phyloP scores from a whole-genome alignment of 2,329 filamentous ascomycete species.

The Calonectria multiphialidica region DNA sequence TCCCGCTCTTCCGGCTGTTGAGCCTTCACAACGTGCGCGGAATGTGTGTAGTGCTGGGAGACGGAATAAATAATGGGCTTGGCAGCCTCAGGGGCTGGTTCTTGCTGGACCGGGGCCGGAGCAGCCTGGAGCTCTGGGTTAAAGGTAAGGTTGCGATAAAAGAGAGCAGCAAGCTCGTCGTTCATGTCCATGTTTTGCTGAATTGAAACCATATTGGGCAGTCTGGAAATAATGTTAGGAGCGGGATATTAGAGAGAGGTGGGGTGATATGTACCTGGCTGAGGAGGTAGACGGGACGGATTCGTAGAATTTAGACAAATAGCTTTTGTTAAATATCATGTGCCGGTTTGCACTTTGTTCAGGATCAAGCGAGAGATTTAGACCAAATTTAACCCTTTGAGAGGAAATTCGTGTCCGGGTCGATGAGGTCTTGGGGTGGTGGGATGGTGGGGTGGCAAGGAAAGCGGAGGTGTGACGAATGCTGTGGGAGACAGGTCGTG shows the following conservation, averaged over 20 bases:
- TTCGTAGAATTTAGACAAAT: not conserved
- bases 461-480: slow-evolving; percentile 35
- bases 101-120: slow-evolving; percentile 33
- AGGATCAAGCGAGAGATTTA: not conserved
- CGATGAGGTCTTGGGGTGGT: slow-evolving; percentile 25
- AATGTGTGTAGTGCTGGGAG: slow-evolving; percentile 88
- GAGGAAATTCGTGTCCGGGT: slow-evolving; percentile 14
- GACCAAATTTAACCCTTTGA: slow-evolving; percentile 4
- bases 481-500: slow-evolving; percentile 30
- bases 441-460: slow-evolving; percentile 34
- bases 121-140: slow-evolving; percentile 52
- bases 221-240: slow-evolving; percentile 30
- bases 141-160: slow-evolving; percentile 81
- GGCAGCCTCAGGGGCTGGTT: slow-evolving; percentile 47
- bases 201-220: slow-evolving; percentile 53
- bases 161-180: slow-evolving; percentile 85
- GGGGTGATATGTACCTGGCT: slow-evolving; percentile 28
- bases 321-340: slow-evolving; percentile 9
- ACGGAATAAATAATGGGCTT: slow-evolving; percentile 76
- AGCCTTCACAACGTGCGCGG: slow-evolving; percentile 68
- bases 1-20: slow-evolving; percentile 45
- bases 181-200: slow-evolving; percentile 72
- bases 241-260: slow-evolving; percentile 4
- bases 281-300: not conserved
- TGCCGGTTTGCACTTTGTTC: not conserved